A percentile compares a stretch with the other conserved stretches of the same genome.
These are phyloP conservation scores for Stephanodiscus minutulus DNA, from an alignment of 108 stramenopile species.

Conservation along the genomic window DNA sequence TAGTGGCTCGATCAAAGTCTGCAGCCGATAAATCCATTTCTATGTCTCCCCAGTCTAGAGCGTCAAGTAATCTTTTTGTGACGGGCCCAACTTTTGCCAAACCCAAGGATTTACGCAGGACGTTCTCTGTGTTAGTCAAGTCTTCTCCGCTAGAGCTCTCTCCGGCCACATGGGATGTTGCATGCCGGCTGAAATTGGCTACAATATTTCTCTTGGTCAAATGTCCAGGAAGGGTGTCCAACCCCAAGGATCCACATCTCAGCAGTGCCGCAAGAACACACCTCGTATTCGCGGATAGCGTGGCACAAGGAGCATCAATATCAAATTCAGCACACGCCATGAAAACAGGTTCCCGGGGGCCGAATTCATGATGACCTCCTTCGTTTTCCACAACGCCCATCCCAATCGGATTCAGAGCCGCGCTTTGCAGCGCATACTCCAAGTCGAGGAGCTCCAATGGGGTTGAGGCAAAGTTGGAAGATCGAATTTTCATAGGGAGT, in stretches of 20 bases:
- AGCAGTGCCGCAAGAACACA: slow-evolving; percentile 80
- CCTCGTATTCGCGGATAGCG: slow-evolving; percentile 69
- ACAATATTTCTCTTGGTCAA: slow-evolving; percentile 60
- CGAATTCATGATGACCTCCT: slow-evolving; percentile 9
- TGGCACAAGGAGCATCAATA: slow-evolving; percentile 57
- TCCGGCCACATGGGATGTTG: slow-evolving; percentile 24
- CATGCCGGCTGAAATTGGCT: slow-evolving; percentile 48
- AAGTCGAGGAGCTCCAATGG: slow-evolving; percentile 65
- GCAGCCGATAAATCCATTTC: slow-evolving; percentile 22
- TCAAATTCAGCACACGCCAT: slow-evolving; percentile 62
- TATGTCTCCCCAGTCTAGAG: slow-evolving; percentile 78
- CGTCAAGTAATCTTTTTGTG: slow-evolving; percentile 68
- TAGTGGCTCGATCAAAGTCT: slow-evolving; percentile 33
- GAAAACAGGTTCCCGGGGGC: slow-evolving; percentile 56
- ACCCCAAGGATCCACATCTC: slow-evolving; percentile 65
- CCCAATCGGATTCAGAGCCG: slow-evolving; percentile 70
- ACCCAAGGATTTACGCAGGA: slow-evolving; percentile 37
- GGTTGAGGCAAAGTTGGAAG: slow-evolving; percentile 49
- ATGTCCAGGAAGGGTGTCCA: slow-evolving; percentile 69
- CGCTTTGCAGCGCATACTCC: slow-evolving; percentile 69
- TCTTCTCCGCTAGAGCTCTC: slow-evolving; percentile 37
- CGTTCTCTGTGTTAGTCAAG: slow-evolving; percentile 25
- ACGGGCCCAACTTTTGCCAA: slow-evolving; percentile 53
- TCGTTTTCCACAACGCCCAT: slow-evolving; percentile 23
- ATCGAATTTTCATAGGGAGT: slow-evolving; percentile 74